Conservation (phyloP, 306 rosid species). For the Vicia faba region DNA sequence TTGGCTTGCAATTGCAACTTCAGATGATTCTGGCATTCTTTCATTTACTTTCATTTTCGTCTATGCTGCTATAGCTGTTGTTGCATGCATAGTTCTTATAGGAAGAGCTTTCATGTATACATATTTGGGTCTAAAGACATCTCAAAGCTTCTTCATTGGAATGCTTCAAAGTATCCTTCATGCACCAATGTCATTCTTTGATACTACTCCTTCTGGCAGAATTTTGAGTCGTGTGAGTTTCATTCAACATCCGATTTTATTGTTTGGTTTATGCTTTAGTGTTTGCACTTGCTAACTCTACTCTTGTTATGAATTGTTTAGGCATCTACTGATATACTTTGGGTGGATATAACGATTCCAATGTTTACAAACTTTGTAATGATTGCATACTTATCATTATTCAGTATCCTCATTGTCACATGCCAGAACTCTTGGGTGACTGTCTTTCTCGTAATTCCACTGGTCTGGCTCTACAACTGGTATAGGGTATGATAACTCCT, state of each 20-base stretch:
- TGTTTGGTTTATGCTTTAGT: background rate
- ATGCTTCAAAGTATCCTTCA: slow-evolving; percentile 66
- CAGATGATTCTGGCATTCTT: slow-evolving; percentile 46
- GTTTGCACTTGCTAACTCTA: slow-evolving; percentile 8
- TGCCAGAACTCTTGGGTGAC: slow-evolving; percentile 87
- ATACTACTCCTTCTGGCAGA: slow-evolving; percentile 94
- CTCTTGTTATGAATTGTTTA: slow-evolving; percentile 34
- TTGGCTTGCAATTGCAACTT: slow-evolving; percentile 79
- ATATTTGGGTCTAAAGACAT: slow-evolving; percentile 68
- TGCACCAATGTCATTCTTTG: slow-evolving; percentile 95
- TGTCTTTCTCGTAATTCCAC: slow-evolving; percentile 71
- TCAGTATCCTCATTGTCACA: slow-evolving; percentile 55
- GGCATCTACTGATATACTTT: slow-evolving; percentile 85
- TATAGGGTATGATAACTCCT: slow-evolving; percentile 66
- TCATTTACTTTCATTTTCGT: slow-evolving; percentile 56
- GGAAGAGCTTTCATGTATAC: slow-evolving; percentile 49
- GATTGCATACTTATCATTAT: slow-evolving; percentile 51
- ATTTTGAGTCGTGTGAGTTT: slow-evolving; percentile 79
- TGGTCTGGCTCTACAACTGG: slow-evolving; percentile 71
- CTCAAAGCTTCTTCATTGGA: slow-evolving; percentile 66
- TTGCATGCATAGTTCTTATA: slow-evolving; percentile 42
- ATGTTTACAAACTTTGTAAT: slow-evolving; percentile 47
- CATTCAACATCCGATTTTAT: background rate
- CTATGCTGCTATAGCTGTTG: slow-evolving; percentile 57
- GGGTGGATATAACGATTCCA: slow-evolving; percentile 68